These are phyloP conservation scores for Ogataea methylovora DNA, from an alignment of 805 yeast species.

Conservation along the genomic window DNA sequence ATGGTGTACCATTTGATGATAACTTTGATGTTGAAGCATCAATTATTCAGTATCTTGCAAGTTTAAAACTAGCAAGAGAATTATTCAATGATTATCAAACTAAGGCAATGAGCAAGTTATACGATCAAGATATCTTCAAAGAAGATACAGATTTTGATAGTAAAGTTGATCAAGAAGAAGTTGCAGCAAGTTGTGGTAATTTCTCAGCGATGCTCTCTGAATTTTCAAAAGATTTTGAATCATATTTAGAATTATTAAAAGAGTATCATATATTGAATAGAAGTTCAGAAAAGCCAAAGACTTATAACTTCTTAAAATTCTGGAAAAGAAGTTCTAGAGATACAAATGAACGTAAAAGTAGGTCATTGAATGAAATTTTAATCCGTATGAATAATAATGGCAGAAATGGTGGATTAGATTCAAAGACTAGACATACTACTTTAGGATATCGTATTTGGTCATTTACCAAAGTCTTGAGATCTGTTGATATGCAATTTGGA, in stretches of 20 bases:
- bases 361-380: constrained; percentile 29
- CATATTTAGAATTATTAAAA: constrained; percentile 37
- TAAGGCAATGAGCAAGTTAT: constrained; percentile 49
- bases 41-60: constrained; percentile 32
- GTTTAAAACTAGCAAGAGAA: constrained; percentile 43
- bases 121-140: constrained; percentile 46
- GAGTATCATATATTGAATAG: constrained; percentile 22
- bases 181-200: constrained; percentile 79
- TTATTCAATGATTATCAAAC: constrained; percentile 51
- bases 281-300: constrained; percentile 10
- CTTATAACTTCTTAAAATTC: constrained; percentile 48
- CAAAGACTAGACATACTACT: not conserved
- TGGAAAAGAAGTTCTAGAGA: constrained; percentile 29
- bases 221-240: constrained; percentile 49
- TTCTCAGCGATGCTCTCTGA: constrained; percentile 60
- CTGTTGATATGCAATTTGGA: constrained; percentile 72
- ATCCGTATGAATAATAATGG: constrained; percentile 6
- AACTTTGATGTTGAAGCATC: constrained; percentile 30
- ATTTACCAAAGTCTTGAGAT: constrained; percentile 41
- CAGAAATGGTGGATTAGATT: too few relatives aligned
- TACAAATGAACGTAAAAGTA: constrained; percentile 1
- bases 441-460: constrained; percentile 37
- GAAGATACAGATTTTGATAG: constrained; percentile 27
- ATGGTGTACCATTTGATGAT: constrained; percentile 49
- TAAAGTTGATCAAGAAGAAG: constrained; percentile 65